phyloP scores from a whole-genome alignment of 2,329 filamentous ascomycete genomes.

The Fusarium mangiferae region DNA sequence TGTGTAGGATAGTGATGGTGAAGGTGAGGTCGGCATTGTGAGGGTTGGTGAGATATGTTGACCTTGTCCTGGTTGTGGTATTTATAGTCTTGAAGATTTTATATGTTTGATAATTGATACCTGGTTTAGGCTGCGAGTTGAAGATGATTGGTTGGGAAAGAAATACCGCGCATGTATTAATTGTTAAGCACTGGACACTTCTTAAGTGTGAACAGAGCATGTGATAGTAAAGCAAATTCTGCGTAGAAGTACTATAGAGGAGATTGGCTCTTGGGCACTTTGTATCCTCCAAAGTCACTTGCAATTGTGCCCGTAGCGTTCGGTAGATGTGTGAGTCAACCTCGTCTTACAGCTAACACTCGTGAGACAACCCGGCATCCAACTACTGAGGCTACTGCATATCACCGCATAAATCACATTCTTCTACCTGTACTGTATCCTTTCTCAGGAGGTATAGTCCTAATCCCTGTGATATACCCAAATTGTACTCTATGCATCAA shows the following conservation, averaged over 20 bases:
- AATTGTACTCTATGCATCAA: slow-evolving; percentile 23
- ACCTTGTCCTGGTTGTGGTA: not conserved
- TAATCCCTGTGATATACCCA: slow-evolving; percentile 2
- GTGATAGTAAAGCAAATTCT: not conserved
- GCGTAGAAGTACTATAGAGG: no score
- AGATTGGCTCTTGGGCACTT: no score
- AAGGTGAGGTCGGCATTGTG: slow-evolving; percentile 9
- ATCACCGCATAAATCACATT: not conserved
- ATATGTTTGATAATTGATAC: slow-evolving; percentile 18
- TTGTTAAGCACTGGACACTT: not conserved
- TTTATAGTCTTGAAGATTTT: not conserved
- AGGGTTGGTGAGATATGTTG: not conserved
- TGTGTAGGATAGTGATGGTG: slow-evolving; percentile 29
- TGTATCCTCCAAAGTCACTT: not conserved
- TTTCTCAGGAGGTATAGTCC: not conserved
- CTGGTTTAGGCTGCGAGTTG: slow-evolving; percentile 28
- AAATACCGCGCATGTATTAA: slow-evolving; percentile 6
- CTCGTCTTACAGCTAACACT: not conserved
- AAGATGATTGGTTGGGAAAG: slow-evolving; percentile 21
- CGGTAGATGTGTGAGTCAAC: not conserved
- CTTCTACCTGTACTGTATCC: slow-evolving; percentile 2
- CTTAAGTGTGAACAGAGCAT: not conserved
- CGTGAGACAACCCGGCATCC: not conserved
- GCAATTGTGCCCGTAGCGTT: not conserved
- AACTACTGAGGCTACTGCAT: not conserved